Evolutionary conservation across 352 stramenopile genomes (phyloP), one percentile per base, ranked within the genome.

Genomic region (Pythium vanterpoolii): DNA sequence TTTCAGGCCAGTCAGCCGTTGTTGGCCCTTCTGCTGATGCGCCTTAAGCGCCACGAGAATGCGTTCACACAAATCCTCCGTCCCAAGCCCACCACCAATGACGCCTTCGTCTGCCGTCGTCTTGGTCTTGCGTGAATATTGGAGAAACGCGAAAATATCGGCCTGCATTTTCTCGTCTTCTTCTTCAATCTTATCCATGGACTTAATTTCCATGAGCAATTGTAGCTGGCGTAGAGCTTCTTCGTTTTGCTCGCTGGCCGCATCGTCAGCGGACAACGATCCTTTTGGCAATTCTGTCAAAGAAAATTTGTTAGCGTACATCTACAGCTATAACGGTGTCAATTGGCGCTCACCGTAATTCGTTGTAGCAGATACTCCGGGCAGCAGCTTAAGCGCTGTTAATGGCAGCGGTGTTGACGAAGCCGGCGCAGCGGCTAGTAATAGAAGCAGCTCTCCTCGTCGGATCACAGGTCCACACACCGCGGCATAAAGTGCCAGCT

Each of bases 121-220:
- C 30, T 70, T 70, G 1, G 40, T 7, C 28, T 67, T 67, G 4
- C 28, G 26, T 11, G 64, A 62, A 23, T 61, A 55, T 26, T 95
- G 83, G 18, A 95, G 62, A 31, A 95, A 95, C 1, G 74, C 76
- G 49, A 95, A 93, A 19, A 93, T 81, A 26, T 95, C 86, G 1
- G 79, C 59, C 33, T 93, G 83, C 31, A 91, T 73, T n/a, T 77
- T 79, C 49, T 93, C 86, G 40, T 95, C 86, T 70, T 95, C 86
- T 67, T 90, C 79, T 64, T 93, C 83, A 52, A 93, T 90, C 33
- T 62, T 68, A 40, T 92, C 79, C 27, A 84, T 74, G 6, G 79
- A 79, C 60, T 93, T 95, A 7, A 71, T 76, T 45, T 89, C 76
- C 73, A 87, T 87, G 8, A 93, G 40, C n/a, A 68, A 68, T 28